Evolutionary conservation across 2,329 filamentous ascomycete species (phyloP), one percentile per base, ranked within the genome.

Genomic region (Pestalotiopsis sp.): DNA sequence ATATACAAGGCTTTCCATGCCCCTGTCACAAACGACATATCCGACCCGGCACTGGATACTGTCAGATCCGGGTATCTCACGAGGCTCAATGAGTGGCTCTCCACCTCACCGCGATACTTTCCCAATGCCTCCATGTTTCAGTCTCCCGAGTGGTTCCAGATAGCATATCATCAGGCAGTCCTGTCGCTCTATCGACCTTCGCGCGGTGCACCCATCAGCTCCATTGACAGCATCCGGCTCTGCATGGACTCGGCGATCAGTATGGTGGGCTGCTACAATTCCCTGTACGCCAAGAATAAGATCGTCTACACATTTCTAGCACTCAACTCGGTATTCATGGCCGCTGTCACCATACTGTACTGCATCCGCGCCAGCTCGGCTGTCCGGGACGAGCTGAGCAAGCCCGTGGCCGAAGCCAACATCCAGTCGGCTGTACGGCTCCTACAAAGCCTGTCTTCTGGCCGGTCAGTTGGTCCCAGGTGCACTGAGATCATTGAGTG

Each of bases 301-400:
- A 73, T 77, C 25, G 75, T 73, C 2, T 77, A 77, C 60, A 75
- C 75, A 0, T 77, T 77, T 58, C 72, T 76, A 0, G 75, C 75
- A 0, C 70, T 77, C 6, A 73, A 72, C 20, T 72, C 74, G 3
- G 70, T 77, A 0, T 76, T 77, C 68, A 75, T 77, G 73, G 75
- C 76, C 4, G 72, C 73, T 2, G 71, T 77, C 23, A 74, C 75
- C 2, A 77, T 76, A 72, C 70, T 77, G 2, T 75, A 77, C 59
- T 71, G 71, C 11, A 68, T 77, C 3, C 71, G 75, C 23, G 72
- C 74, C 6, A 75, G 72, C 57, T 65, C 72, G 1, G 65, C 67
- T 13, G 36, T 72, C 11, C 20, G 70, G 13, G 36, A 65, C 2
- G 67, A 70, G 0, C 69, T 70, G 9, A 70, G 56, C 11, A 45